phyloP scores from a whole-genome alignment of 179 eudicot genomes.

The Vitellaria paradoxa region DNA sequence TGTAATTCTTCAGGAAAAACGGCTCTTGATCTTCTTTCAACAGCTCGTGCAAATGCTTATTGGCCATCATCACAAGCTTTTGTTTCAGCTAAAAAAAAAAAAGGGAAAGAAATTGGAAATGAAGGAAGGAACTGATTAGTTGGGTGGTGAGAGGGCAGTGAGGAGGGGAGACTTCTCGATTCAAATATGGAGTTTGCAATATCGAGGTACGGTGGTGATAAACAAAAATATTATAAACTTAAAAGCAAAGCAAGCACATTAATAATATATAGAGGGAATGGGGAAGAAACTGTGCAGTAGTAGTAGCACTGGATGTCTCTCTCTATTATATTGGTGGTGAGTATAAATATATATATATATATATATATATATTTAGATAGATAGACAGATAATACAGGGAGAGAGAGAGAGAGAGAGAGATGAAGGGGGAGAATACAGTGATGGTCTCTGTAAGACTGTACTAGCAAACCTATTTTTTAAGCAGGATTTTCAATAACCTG shows the following conservation, averaged over 20 bases:
- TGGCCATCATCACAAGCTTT: slow-evolving; percentile 27
- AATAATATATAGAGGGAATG: not conserved
- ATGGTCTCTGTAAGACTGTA: not conserved
- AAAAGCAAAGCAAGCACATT: not conserved
- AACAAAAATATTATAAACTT: not conserved
- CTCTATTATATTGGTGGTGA: no score
- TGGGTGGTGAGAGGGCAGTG: not conserved
- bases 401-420: no score
- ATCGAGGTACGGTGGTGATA: slow-evolving; percentile 32
- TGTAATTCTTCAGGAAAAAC: slow-evolving; percentile 52
- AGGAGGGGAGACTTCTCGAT: slow-evolving; percentile 37
- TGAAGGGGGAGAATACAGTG: not conserved
- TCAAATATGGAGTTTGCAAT: slow-evolving; percentile 35
- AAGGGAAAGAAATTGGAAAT: not conserved
- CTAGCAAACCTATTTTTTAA: not conserved
- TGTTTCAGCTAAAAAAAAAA: not conserved
- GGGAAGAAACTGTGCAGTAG: not conserved
- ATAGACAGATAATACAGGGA: no score
- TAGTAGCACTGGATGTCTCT: not conserved
- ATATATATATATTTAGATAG: no score
- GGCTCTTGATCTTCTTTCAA: slow-evolving; percentile 90
- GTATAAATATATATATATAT: no score
- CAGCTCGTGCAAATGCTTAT: slow-evolving; percentile 63
- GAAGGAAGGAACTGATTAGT: not conserved
- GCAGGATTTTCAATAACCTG: not conserved